Percentiles rank a stretch among this genome's conserved stretches.
Conservation (phyloP, 1,139 yeast genomes). For the Yarrowia galli region DNA sequence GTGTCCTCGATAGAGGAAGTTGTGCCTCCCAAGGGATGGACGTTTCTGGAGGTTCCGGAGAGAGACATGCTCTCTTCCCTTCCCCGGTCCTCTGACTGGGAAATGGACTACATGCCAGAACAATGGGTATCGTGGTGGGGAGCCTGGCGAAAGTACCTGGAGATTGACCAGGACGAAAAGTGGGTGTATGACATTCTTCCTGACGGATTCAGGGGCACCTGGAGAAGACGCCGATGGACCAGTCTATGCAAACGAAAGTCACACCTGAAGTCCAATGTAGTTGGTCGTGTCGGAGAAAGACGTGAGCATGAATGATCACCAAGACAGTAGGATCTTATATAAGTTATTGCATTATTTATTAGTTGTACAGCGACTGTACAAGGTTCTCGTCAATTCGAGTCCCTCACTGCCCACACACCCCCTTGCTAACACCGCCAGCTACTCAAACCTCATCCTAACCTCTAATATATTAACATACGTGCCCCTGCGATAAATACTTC, state of each 20-base stretch:
- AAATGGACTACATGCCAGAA: slow-evolving; percentile 45
- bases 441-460: slow-evolving; percentile 9
- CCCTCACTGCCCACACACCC: too few species aligned
- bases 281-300: slow-evolving; percentile 9
- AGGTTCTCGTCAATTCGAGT: too few species aligned
- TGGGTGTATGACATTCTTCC: slow-evolving; percentile 49
- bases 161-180: slow-evolving; percentile 46
- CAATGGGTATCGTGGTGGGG: slow-evolving; percentile 43
- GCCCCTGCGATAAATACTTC: slow-evolving; percentile 40
- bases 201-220: slow-evolving; percentile 40
- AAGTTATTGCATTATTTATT: slow-evolving; percentile 31
- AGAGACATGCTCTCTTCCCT: slow-evolving; percentile 7
- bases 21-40: slow-evolving; percentile 47
- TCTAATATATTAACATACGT: slow-evolving; percentile 37
- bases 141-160: slow-evolving; percentile 26
- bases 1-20: slow-evolving; percentile 43
- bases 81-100: slow-evolving; percentile 43
- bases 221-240: slow-evolving; percentile 47
- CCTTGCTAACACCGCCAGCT: too few species aligned
- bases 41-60: slow-evolving; percentile 41
- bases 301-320: not conserved
- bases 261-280: not conserved
- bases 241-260: slow-evolving; percentile 44
- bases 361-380: not conserved
- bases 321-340: not conserved